Evolutionary conservation across 1,284 basidiomycete genomes (phyloP).

Genomic region (Austroboletus novae-zelandiae): DNA sequence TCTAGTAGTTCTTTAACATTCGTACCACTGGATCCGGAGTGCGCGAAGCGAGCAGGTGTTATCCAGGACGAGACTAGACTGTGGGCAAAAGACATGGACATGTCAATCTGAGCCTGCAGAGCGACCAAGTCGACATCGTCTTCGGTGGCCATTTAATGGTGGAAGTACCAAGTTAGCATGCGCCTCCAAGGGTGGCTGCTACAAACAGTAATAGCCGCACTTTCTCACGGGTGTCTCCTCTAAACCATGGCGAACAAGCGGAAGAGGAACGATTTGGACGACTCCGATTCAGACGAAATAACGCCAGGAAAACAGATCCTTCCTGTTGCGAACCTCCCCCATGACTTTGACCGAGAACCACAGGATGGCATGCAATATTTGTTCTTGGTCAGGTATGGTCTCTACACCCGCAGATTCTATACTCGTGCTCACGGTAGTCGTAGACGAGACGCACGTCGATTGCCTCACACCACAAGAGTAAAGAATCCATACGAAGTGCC

Average conservation of each 20-base stretch:
- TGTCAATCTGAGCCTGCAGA: constrained; percentile 72
- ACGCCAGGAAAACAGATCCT: constrained; percentile 62
- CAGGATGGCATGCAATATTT: constrained; percentile 77
- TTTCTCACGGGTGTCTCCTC: neutral
- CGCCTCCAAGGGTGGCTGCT: constrained; percentile 22
- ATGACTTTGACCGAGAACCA: constrained; percentile 61
- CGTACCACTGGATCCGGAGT: constrained; percentile 26
- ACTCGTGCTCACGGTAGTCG: constrained; percentile 6
- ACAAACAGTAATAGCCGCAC: neutral
- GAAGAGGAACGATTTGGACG: constrained; percentile 43
- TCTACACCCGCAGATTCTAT: constrained; percentile 12
- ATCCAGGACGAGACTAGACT: constrained; percentile 73
- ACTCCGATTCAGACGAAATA: constrained; percentile 53
- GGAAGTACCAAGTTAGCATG: neutral
- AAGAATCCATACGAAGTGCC: constrained; percentile 61
- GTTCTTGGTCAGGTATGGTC: constrained; percentile 68
- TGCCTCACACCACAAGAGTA: constrained; percentile 61
- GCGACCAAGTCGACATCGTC: constrained; percentile 60
- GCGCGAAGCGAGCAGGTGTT: constrained; percentile 42
- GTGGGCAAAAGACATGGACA: constrained; percentile 73
- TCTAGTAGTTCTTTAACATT: constrained; percentile 57
- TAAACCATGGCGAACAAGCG: constrained; percentile 43
- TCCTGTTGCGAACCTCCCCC: constrained; percentile 71
- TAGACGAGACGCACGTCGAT: constrained; percentile 63
- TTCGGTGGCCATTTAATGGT: constrained; percentile 28